Percentiles rank a stretch among this genome's conserved stretches.
Evolutionary conservation across 192 early-diverging fungal genomes (phyloP).

Genomic region (Diversispora eburnea): DNA sequence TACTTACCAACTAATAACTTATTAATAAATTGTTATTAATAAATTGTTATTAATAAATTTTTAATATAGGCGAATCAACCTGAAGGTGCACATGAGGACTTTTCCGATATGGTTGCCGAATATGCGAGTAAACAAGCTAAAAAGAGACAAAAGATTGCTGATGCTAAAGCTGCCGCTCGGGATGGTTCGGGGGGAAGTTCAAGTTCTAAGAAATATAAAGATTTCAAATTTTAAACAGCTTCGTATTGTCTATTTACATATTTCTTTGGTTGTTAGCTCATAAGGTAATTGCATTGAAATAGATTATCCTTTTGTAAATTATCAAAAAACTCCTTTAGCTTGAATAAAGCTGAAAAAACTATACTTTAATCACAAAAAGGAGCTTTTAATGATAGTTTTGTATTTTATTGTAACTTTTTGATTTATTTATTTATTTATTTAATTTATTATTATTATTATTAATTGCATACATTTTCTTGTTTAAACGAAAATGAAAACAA

Average conservation of each 20-base stretch:
- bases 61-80: constrained; percentile 32
- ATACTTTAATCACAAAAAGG: no score
- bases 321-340: no score
- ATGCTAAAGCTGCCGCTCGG: constrained; percentile 39
- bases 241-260: not conserved
- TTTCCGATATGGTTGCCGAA: constrained; percentile 86
- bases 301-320: not conserved
- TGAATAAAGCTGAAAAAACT: no score
- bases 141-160: constrained; percentile 64
- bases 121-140: constrained; percentile 67
- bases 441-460: no score
- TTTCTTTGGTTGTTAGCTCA: not conserved
- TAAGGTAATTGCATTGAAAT: not conserved
- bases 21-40: not conserved
- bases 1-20: not conserved
- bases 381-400: no score
- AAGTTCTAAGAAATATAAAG: constrained; percentile 25
- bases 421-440: no score
- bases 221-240: constrained; percentile 25
- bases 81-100: constrained; percentile 62
- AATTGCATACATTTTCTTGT: no score
- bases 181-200: constrained; percentile 21
- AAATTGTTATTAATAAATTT: no score
- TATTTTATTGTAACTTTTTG: no score
- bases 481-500: no score